A percentile compares a stretch with the other conserved stretches of the same genome.
Evolutionary conservation across 2,329 filamentous ascomycete species (phyloP).

Genomic region (Pyrenophora teres): DNA sequence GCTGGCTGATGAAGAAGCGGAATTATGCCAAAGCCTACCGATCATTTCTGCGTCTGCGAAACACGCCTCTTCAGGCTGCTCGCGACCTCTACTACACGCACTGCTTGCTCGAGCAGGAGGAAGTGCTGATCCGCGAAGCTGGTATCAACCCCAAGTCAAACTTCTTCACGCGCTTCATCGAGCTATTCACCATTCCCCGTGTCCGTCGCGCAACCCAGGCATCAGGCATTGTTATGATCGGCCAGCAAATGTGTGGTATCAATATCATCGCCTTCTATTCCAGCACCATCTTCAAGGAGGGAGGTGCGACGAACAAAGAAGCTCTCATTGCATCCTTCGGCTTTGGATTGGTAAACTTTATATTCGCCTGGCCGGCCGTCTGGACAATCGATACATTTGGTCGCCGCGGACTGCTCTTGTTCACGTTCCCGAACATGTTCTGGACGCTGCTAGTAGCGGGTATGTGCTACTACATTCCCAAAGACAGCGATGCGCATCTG

Average conservation of each 20-base stretch:
- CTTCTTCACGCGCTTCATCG: constrained; percentile 52
- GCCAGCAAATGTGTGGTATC: constrained; percentile 63
- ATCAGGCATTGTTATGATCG: constrained; percentile 77
- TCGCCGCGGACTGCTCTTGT: constrained; percentile 55
- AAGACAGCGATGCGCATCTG: constrained; percentile 47
- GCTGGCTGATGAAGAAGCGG: constrained; percentile 51
- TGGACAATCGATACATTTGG: constrained; percentile 60
- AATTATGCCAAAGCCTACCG: constrained; percentile 47
- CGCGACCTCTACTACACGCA: constrained; percentile 52
- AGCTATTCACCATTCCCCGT: constrained; percentile 71
- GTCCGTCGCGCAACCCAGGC: constrained; percentile 74
- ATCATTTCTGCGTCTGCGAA: constrained; percentile 47
- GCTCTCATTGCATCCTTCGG: constrained; percentile 62
- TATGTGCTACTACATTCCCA: constrained; percentile 58
- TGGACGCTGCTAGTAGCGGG: constrained; percentile 55
- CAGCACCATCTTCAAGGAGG: constrained; percentile 56
- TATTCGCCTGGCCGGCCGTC: constrained; percentile 63
- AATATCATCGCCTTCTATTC: constrained; percentile 59
- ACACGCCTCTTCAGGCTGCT: constrained; percentile 49
- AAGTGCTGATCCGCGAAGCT: constrained; percentile 39
- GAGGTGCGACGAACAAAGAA: constrained; percentile 49
- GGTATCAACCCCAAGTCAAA: constrained; percentile 42
- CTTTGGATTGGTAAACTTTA: constrained; percentile 63
- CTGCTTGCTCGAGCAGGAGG: constrained; percentile 44
- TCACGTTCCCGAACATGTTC: constrained; percentile 58